Evolutionary conservation across 805 yeast species (phyloP), one percentile per base, ranked within the genome.

Genomic region (Allodekkera sacchari): DNA sequence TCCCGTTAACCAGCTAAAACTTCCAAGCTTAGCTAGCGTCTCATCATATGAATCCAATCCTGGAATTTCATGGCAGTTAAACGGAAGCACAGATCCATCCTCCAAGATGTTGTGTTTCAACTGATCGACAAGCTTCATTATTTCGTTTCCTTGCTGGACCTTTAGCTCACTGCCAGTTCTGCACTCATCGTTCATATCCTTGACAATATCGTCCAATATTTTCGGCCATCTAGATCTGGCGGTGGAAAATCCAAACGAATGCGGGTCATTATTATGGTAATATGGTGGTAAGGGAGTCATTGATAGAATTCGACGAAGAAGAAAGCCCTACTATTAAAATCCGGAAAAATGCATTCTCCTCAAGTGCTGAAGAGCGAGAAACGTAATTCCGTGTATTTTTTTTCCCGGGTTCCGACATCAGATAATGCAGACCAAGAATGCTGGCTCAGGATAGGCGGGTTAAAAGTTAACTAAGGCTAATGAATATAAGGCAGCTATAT

Each of bases 221-320:
- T 74, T 74, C 18, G 95, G 89, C 96, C 97, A 92, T 55, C 98
- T 77, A 22, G 65, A 63, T 40, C 73, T 67, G 7, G 83, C 81
- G 0, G 97, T 87, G 22, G 73, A 64, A 50, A 70, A 76, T 7
- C 95, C 97, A 53, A 92, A 92, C 3, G 96, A 83, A 36, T 66
- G 69, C 23, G 64, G 55, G 48, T 85, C 94, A 51, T 69, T 69
- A 54, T 81, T 83, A 50, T 57, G 64, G 52, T 79, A 83, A 5
- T 65, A 61, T 4, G 47, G 47, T 6, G 81, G 80, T 36, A 68
- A 37, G 7, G 8, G 26, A 25, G 42, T 9, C 36, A 12, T 30
- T 27, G 4, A 25, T 26, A 3, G 39, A 33, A 15, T n/a, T n/a
- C n/a, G n/a, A n/a, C n/a, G n/a, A n/a, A n/a, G n/a, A n/a, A n/a